Percentiles rank a stretch among this genome's conserved stretches.
phyloP scores from a whole-genome alignment of 148 eudicot genomes.

The Cornus kousa region DNA sequence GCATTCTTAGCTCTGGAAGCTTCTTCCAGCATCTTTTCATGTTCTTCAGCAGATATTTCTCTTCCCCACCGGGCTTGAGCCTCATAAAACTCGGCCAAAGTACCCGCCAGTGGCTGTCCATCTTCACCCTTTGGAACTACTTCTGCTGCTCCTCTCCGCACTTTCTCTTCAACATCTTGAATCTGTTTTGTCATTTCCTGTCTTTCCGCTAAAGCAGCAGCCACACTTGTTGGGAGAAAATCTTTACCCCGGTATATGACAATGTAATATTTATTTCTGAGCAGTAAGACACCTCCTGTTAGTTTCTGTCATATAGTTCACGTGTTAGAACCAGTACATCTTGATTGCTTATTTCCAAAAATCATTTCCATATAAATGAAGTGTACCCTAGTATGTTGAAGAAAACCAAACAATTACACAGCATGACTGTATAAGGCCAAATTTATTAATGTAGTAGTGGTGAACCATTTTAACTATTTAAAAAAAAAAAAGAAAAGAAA shows the following conservation, averaged over 20 bases:
- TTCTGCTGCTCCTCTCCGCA: constrained; percentile 46
- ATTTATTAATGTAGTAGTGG: not conserved
- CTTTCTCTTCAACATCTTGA: constrained; percentile 80
- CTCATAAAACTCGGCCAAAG: constrained; percentile 94
- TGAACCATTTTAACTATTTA: not conserved
- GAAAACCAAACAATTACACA: too few relatives aligned
- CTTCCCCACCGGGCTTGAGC: constrained; percentile 94
- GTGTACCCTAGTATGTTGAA: not conserved
- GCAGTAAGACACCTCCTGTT: constrained; percentile 88
- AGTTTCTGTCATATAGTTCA: constrained; percentile 51
- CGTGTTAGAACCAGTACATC: constrained; percentile 16
- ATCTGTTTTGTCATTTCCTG: constrained; percentile 80
- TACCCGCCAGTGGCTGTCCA: constrained; percentile 68
- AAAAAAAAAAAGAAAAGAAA: too few relatives aligned
- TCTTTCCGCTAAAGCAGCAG: constrained; percentile 82
- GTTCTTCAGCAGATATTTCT: constrained; percentile 70
- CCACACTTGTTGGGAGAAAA: constrained; percentile 81
- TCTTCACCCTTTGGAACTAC: constrained; percentile 36
- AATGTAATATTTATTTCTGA: constrained; percentile 88
- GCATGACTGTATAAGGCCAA: too few relatives aligned
- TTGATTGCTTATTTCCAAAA: not conserved
- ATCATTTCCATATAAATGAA: too few relatives aligned
- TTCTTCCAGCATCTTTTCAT: constrained; percentile 64
- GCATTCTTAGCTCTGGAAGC: constrained; percentile 59
- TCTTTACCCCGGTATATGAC: constrained; percentile 94